These are phyloP conservation scores for Drosera capensis DNA, from an alignment of 148 eudicot species.

Conservation along the genomic window DNA sequence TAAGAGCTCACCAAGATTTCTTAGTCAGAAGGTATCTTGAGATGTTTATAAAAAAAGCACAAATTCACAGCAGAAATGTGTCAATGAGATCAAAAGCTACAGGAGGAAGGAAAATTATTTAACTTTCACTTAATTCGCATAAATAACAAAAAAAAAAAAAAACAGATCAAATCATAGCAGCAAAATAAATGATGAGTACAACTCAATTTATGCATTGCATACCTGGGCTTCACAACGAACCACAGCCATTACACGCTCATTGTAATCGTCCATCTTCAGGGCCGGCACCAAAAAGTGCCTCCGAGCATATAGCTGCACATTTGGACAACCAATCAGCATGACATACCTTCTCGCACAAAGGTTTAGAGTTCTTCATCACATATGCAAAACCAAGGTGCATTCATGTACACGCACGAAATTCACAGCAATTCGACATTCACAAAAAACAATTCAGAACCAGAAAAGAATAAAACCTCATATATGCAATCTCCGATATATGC, in stretches of 20 bases:
- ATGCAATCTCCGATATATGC: slow-evolving; percentile 85
- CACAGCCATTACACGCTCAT: slow-evolving; percentile 87
- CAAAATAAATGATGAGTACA: no score
- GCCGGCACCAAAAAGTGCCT: slow-evolving; percentile 91
- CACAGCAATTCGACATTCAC: not conserved
- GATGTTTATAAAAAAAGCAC: no score
- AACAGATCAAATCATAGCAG: no score
- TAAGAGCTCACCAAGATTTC: no score
- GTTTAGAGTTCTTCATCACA: no score
- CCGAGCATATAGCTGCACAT: slow-evolving; percentile 77
- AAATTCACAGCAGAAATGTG: no score
- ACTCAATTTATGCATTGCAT: slow-evolving; percentile 1
- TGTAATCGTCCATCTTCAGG: slow-evolving; percentile 77
- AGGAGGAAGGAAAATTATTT: no score
- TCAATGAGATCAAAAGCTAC: no score
- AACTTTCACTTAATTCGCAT: no score
- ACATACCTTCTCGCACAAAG: no score
- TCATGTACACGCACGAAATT: not conserved
- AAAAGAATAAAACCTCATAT: slow-evolving; percentile 37
- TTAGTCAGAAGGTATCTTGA: no score
- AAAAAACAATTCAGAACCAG: not conserved
- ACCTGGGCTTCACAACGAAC: slow-evolving; percentile 97
- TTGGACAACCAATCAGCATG: not conserved
- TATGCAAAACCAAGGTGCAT: not conserved
- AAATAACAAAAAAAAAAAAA: no score